phyloP scores from a whole-genome alignment of 208 protist species.

The Acanthamoeba royreba region DNA sequence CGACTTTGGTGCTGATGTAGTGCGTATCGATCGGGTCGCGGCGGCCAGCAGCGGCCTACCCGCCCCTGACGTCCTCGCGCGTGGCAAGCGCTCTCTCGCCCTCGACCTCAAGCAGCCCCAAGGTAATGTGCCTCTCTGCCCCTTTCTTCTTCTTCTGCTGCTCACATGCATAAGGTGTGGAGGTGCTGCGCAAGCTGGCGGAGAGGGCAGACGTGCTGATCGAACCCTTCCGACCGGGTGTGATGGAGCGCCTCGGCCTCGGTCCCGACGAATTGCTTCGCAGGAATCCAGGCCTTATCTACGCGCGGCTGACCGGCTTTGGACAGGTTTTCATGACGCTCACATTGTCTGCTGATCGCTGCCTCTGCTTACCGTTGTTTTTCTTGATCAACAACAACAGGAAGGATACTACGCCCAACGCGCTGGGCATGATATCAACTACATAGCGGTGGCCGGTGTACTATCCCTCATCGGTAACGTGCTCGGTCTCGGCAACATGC shows the following conservation, averaged over 20 bases:
- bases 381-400: background rate
- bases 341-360: background rate
- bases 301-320: slow-evolving; percentile 75
- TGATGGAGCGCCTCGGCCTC: slow-evolving; percentile 75
- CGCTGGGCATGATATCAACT: slow-evolving; percentile 82
- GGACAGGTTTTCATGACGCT: slow-evolving; percentile 55
- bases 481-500: background rate
- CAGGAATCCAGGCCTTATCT: slow-evolving; percentile 71
- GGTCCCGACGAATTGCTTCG: slow-evolving; percentile 49
- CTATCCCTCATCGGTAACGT: slow-evolving; percentile 54
- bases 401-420: slow-evolving; percentile 37
- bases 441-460: slow-evolving; percentile 69
- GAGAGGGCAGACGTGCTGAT: slow-evolving; percentile 73
- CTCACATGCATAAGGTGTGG: slow-evolving; percentile 28
- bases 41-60: background rate
- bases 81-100: slow-evolving; percentile 58
- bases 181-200: slow-evolving; percentile 35
- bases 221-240: slow-evolving; percentile 75
- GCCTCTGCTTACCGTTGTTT: background rate
- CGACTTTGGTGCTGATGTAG: slow-evolving; percentile 80
- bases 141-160: background rate
- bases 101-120: background rate
- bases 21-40: slow-evolving; percentile 68
- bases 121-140: background rate
- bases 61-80: background rate